These are phyloP conservation scores for Epichloe sylvatica DNA, from an alignment of 2,329 filamentous ascomycete species.

Conservation along the genomic window DNA sequence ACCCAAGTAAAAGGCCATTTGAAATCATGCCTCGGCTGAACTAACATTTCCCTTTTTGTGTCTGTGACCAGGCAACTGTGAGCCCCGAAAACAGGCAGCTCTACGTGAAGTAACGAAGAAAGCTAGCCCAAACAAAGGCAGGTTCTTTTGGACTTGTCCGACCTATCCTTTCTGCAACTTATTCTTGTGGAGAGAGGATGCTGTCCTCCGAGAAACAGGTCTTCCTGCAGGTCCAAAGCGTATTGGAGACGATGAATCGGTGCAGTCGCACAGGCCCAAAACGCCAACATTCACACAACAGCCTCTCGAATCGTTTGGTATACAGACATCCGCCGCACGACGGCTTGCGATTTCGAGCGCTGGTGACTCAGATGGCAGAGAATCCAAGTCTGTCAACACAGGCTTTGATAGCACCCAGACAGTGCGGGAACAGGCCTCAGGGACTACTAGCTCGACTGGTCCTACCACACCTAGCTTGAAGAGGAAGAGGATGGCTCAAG, in stretches of 20 bases:
- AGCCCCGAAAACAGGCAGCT: conserved; percentile 23
- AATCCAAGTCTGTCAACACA: background rate
- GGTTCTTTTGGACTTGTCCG: conserved; percentile 28
- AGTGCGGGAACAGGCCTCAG: background rate
- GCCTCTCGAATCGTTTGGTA: conserved; percentile 17
- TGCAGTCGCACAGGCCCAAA: conserved; percentile 10
- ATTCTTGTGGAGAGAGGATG: conserved; percentile 31
- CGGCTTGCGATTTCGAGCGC: background rate
- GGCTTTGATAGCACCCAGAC: background rate
- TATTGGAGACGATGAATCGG: background rate
- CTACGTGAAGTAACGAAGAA: conserved; percentile 23
- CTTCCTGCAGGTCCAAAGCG: conserved; percentile 6
- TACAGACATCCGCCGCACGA: conserved; percentile 13
- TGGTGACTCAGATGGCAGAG: background rate
- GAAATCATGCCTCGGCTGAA: background rate
- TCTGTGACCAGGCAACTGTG: conserved; percentile 26
- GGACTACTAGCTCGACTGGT: background rate
- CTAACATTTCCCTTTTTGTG: background rate
- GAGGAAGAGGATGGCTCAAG: conserved; percentile 16
- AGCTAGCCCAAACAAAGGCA: conserved; percentile 25
- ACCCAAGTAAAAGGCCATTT: background rate
- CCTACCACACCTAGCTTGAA: conserved; percentile 11
- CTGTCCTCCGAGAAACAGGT: conserved; percentile 17
- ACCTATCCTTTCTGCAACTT: conserved; percentile 26
- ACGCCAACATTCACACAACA: conserved; percentile 17